Base-by-base conservation (phyloP, 805 yeast species). In the Yarrowia deformans region DNA sequence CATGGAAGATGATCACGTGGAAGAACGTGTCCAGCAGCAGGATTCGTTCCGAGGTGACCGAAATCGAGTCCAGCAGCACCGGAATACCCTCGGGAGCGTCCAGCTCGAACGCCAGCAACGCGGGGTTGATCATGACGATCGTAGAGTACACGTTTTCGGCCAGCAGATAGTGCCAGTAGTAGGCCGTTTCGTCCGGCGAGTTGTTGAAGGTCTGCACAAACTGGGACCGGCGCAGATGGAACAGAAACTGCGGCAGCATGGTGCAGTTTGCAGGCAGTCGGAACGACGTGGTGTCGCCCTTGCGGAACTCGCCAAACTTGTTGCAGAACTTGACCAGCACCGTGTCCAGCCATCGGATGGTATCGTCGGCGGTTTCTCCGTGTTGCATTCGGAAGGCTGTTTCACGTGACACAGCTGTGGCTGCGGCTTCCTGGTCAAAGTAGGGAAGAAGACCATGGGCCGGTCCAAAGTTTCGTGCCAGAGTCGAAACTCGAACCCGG, bases 141-240 rank as follows among this genome's bases (percentile, higher is more conserved):
- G 98, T 90, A 81, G 94, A 95, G 72, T 90, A 89, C 52, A 94
- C 90, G 77, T 95, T 98, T 77, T 95, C 98, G 72, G 94, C 88
- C 77, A 90, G 85, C 77, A 95, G 86, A 18, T 92, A 89, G 79
- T 95, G 99, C 78, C 98, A 88, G 81, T 94, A 92, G 80, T 93
- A 95, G 46, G 97, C 97, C 54, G 98, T 93, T 82, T 95, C 99
- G 82, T 95, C 99, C 1, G 99, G 99, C 7, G 99, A 95, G 80
- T 93, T 93, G 81, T 95, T 95, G 84, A 95, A 95, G 55, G 94
- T 97, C 79, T 92, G 97, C 78, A 95, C 82, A 79, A 95, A 93
- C 80, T 94, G 98, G 0, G 98, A 92, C 79, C 99, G 89, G 81
- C 99, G 90, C 80, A 95, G 84, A 78, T 95, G 96, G 81, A 90